A percentile compares a stretch with the other conserved stretches of the same genome.
Evolutionary conservation across 1,284 basidiomycete genomes (phyloP).

Genomic region (Hymenochaete sp.): DNA sequence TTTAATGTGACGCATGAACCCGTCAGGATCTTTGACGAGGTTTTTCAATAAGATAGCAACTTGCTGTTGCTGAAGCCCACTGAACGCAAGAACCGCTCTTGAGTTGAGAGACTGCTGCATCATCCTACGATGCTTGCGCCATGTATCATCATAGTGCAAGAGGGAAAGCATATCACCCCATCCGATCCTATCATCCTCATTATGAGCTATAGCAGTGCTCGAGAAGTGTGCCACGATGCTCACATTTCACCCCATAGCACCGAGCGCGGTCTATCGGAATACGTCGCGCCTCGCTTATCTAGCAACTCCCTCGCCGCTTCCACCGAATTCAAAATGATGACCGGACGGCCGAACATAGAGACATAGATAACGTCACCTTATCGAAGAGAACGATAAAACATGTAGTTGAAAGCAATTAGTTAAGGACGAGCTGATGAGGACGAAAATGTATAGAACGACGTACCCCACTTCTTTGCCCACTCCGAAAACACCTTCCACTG

Average conservation of each 20-base stretch:
- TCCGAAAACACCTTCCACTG: slow-evolving; percentile 48
- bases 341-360: slow-evolving; percentile 27
- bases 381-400: too few species aligned
- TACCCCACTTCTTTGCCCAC: slow-evolving; percentile 46
- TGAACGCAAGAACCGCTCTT: neutral
- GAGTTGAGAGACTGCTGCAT: neutral
- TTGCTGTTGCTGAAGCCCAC: neutral
- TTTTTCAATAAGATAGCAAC: neutral
- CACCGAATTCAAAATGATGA: slow-evolving; percentile 18
- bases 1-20: neutral
- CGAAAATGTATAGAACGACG: too few species aligned
- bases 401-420: too few species aligned
- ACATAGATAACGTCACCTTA: slow-evolving; percentile 33
- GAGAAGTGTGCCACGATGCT: neutral
- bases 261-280: slow-evolving; percentile 16
- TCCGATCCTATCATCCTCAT: slow-evolving; percentile 24
- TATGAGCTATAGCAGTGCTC: neutral
- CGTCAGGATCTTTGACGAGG: neutral
- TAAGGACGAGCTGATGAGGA: neutral
- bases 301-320: slow-evolving; percentile 10
- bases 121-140: neutral
- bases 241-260: slow-evolving; percentile 25
- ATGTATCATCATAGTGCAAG: slow-evolving; percentile 5
- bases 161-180: slow-evolving; percentile 25
- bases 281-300: slow-evolving; percentile 13